Percentiles rank a stretch among this genome's conserved stretches.
phyloP scores from a whole-genome alignment of 2,329 filamentous ascomycete genomes.

The Stenocarpella maydis region DNA sequence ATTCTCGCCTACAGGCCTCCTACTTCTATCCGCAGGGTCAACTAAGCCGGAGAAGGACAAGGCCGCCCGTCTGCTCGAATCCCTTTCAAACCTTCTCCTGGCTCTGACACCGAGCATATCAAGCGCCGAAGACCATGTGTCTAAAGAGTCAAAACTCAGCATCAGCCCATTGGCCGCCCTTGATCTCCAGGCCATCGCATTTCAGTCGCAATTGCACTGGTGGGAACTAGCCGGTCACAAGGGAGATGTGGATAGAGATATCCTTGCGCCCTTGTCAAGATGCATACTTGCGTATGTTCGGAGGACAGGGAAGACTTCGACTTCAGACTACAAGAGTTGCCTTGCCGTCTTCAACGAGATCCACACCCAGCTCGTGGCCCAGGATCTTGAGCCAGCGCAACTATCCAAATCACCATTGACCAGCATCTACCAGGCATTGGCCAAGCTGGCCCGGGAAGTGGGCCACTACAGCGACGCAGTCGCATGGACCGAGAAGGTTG shows the following conservation, averaged over 20 bases:
- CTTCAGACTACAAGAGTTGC: constrained; percentile 51
- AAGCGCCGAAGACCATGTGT: constrained; percentile 65
- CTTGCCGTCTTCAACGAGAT: constrained; percentile 47
- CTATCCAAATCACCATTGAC: constrained; percentile 55
- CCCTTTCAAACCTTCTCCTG: constrained; percentile 70
- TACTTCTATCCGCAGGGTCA: constrained; percentile 56
- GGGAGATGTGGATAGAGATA: constrained; percentile 68
- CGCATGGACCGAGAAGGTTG: constrained; percentile 61
- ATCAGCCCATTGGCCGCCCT: constrained; percentile 66
- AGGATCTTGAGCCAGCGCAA: constrained; percentile 45
- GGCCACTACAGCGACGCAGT: constrained; percentile 61
- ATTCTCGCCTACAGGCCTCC: constrained; percentile 66
- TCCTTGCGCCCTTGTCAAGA: constrained; percentile 70
- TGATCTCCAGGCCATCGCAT: constrained; percentile 69
- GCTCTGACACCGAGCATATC: constrained; percentile 74
- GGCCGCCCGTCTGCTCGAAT: constrained; percentile 71
- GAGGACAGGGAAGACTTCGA: constrained; percentile 50
- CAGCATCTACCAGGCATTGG: constrained; percentile 61
- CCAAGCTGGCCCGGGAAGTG: constrained; percentile 51
- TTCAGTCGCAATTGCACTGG: constrained; percentile 69
- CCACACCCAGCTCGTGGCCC: constrained; percentile 48
- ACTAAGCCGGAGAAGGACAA: constrained; percentile 61
- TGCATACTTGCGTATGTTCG: constrained; percentile 69
- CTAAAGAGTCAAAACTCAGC: constrained; percentile 61
- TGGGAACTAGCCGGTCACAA: constrained; percentile 70